Base-by-base conservation (phyloP, 768 basidiomycete species). In the Pleurotus ostreatus region DNA sequence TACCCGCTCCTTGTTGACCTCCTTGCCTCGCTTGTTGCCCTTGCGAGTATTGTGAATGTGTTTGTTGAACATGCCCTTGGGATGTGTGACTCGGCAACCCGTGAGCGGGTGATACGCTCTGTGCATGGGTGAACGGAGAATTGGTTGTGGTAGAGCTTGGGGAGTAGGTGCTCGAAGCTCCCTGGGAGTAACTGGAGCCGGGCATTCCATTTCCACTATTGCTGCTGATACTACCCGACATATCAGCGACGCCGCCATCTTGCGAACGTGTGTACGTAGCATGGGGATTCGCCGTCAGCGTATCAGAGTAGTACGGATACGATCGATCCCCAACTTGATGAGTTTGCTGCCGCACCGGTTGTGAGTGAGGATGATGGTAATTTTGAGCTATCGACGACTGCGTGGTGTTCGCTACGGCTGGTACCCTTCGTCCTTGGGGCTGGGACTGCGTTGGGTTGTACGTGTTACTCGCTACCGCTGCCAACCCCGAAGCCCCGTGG, bases 21-120 rank as follows among this genome's bases (percentile, higher is more conserved):
- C 46, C 46, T 47, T 47, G 46, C 13, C 13, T 16, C 11, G 16
- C 8, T 25, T 47, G 51, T 7, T 39, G 51, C 11, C 18, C 12
- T 41, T 53, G 51, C 15, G 16, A 18, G n/a, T 40, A 30, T 25
- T 53, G 51, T 2, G 18, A 20, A 12, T 53, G 51, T 22, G 20
- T 37, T 12, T 53, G 51, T 18, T 53, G 51, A 39, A 18, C 34
- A 53, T 53, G 49, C n/a, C 34, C 7, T 22, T 40, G 51, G 5
- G 37, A 16, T 15, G 25, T 22, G 2, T 41, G 51, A 41, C 38
- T 41, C 11, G 51, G 39, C 20, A 40, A 11, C 5, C 51, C 51
- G 25, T 53, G 51, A 23, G 51, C 37, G 11, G 51, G 51, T 11
- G 51, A 53, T 39, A 53, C 51, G 23, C 51, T 53, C 22, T 53